Conservation (phyloP, 495 filamentous ascomycete genomes). For the Penicillium ochrochloron region DNA sequence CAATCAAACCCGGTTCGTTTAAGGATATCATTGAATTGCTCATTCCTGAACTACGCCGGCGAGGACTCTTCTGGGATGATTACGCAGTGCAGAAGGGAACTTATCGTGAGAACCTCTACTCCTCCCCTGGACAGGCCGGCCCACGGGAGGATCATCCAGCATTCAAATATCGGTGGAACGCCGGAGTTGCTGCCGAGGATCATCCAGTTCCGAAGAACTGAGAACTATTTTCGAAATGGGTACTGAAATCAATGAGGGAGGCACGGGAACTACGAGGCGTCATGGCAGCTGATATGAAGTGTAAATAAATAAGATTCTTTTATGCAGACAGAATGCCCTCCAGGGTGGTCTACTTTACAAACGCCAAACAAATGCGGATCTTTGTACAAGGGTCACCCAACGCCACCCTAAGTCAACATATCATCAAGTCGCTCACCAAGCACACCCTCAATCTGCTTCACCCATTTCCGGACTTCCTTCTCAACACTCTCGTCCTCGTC, state of each 20-base stretch:
- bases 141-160: slow-evolving; percentile 54
- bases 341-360: slow-evolving; percentile 25
- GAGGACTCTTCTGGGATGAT: slow-evolving; percentile 56
- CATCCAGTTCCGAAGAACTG: slow-evolving; percentile 29
- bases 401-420: slow-evolving; percentile 73
- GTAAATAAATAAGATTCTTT: slow-evolving; percentile 22
- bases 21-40: slow-evolving; percentile 62
- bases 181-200: slow-evolving; percentile 41
- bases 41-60: slow-evolving; percentile 48
- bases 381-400: slow-evolving; percentile 31
- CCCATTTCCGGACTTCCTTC: slow-evolving; percentile 83
- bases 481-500: slow-evolving; percentile 94
- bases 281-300: neutral
- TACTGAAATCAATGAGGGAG: neutral
- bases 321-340: slow-evolving; percentile 15
- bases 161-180: slow-evolving; percentile 55
- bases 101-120: slow-evolving; percentile 54
- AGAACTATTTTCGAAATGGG: neutral
- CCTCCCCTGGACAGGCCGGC: slow-evolving; percentile 46
- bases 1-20: slow-evolving; percentile 65
- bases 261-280: neutral
- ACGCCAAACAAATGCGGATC: slow-evolving; percentile 35
- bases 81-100: slow-evolving; percentile 51
- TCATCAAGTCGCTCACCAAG: slow-evolving; percentile 85
- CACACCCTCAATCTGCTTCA: slow-evolving; percentile 82